Base-by-base conservation (phyloP, 2,329 filamentous ascomycete genomes). In the Pseudohalonectria lignicola region DNA sequence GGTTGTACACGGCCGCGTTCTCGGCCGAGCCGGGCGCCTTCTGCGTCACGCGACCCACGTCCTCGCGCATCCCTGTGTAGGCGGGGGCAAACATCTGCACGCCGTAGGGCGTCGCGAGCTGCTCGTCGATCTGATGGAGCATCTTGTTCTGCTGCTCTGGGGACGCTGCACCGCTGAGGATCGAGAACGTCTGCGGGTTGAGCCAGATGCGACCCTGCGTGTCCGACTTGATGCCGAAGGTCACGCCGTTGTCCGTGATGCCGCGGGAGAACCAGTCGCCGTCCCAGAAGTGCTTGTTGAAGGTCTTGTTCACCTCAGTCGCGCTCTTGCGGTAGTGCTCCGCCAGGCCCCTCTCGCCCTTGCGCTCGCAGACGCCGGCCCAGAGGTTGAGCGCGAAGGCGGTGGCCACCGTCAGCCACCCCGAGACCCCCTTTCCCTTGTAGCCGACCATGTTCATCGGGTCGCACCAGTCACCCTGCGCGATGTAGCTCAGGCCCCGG, bases 371-470 rank as follows among this genome's bases (percentile, higher is more conserved):
- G 26, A 73, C 57, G n/a, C 51, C 48, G 3, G 71, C 68, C 69
- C 70, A 76, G 1, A 75, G 50, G 11, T 65, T 67, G 17, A 69
- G 54, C 1, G 71, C 67, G 45, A 67, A 71, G 0, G 56, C 70
- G 0, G 70, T 74, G 5, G 71, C 70, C 2, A 75, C 57, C 0
- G 71, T 75, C 25, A 75, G 61, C 71, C 71, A 76, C 16, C 69
- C 71, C 0, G 71, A 75, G 2, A 76, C 71, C 18, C 71, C 71
- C 38, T 64, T 62, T 29, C 71, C 71, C 49, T 72, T 73, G 49
- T 68, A 70, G 4, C 70, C 70, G n/a, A 73, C 71, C 71, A 76
- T 76, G 52, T 76, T 76, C 66, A 75, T 71, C 4, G 71, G 71
- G 43, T 75, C 71, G 45, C 71, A 76, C 71, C 71, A 76, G 49